Evolutionary conservation across 805 yeast genomes (phyloP), one percentile per base, ranked within the genome.

Genomic region (Lipomyces yamadae): DNA sequence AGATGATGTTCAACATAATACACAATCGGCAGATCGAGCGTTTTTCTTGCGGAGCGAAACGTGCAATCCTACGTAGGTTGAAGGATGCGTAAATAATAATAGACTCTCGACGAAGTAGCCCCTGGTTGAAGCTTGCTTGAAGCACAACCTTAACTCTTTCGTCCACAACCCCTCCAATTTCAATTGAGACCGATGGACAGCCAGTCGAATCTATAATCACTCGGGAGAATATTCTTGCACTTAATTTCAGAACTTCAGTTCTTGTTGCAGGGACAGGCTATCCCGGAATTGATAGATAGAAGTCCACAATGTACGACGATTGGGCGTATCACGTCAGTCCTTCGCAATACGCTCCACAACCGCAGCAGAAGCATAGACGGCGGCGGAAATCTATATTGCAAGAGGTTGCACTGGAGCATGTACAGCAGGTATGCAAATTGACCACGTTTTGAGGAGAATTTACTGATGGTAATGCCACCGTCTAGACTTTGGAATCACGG

Each of bases 281-380:
- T 24, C 8, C 7, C n/a, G 48, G 24, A 15, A 42, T 0, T 42
- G 48, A n/a, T 24, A 6, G 6, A 42, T 11, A 42, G 48, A 15
- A 42, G 18, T 42, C 24, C 48, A 34, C 8, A 30, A 69, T 69
- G 72, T 69, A 67, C 53, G 72, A 69, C 66, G 72, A 69, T 30
- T 69, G 72, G 72, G 72, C 72, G 24, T 69, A 67, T 39, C 72
- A 69, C 53, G 71, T 64, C 56, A 68, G 64, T 42, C 70, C 71
- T 56, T 58, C 65, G 37, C 71, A 66, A 33, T 68, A 68, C 50
- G 69, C 70, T 11, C 70, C 71, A 30, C 71, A 68, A 32, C 71
- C 71, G 8, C 64, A 64, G 37, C 71, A 68, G 59, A 56, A 57
- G 33, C 64, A 15, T 30, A 64, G 71, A 29, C 66, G 71, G 61